These are phyloP conservation scores for Vitis rupestris DNA, from an alignment of 164 flowering plant genomes.

Conservation along the genomic window DNA sequence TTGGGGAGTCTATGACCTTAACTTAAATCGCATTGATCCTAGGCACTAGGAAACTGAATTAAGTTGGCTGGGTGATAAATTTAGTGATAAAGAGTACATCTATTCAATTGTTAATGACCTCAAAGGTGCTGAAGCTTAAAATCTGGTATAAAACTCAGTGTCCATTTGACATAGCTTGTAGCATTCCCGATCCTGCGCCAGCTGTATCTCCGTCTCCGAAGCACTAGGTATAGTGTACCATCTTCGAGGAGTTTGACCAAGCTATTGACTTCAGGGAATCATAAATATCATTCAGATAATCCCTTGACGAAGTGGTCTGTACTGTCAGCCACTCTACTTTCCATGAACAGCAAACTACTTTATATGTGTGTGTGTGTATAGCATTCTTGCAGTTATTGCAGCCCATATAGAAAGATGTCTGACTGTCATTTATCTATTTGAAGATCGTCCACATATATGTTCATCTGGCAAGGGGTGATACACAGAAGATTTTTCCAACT, in stretches of 20 bases:
- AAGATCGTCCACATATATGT: constrained; percentile 93
- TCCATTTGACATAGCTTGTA: neutral
- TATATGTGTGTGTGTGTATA: neutral
- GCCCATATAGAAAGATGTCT: neutral
- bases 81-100: neutral
- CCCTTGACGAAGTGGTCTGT: neutral
- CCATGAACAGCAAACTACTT: neutral
- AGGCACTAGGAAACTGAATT: neutral
- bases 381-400: neutral
- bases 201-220: neutral
- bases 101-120: neutral
- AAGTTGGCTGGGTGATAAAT: neutral
- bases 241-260: neutral
- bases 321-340: neutral
- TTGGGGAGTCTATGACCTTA: neutral
- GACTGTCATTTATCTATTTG: constrained; percentile 14
- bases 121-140: neutral
- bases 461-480: constrained; percentile 88
- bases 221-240: too few relatives aligned
- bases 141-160: neutral
- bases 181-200: neutral
- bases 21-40: neutral
- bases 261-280: neutral
- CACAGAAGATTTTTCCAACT: constrained; percentile 70
- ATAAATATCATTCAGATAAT: too few relatives aligned